Evolutionary conservation across 768 basidiomycete genomes (phyloP).

Genomic region (Russula lepida): DNA sequence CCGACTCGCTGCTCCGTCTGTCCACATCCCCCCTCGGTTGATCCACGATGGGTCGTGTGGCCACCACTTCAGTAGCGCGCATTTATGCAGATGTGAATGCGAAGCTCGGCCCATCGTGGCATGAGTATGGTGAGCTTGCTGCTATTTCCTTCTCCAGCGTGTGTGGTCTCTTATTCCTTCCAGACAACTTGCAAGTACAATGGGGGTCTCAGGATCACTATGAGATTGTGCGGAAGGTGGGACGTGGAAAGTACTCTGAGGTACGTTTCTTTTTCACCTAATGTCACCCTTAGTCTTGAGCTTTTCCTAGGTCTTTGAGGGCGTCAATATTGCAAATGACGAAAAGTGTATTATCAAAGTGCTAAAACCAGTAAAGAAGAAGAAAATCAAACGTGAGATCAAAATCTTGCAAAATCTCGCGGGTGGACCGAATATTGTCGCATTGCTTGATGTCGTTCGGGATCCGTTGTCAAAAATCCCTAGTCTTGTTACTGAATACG

Average conservation of each 20-base stretch:
- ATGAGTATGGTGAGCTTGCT: slow-evolving; percentile 75
- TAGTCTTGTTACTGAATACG: slow-evolving; percentile 93
- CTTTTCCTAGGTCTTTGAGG: slow-evolving; percentile 71
- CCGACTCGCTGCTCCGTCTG: background rate
- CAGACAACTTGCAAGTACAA: slow-evolving; percentile 94
- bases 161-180: slow-evolving; percentile 13
- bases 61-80: slow-evolving; percentile 72
- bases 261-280: slow-evolving; percentile 33
- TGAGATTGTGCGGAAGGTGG: slow-evolving; percentile 95
- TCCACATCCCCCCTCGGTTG: slow-evolving; percentile 6
- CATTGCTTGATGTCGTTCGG: slow-evolving; percentile 89
- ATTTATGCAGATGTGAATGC: slow-evolving; percentile 86
- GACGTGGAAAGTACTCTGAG: slow-evolving; percentile 92
- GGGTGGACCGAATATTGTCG: slow-evolving; percentile 91
- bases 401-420: slow-evolving; percentile 96
- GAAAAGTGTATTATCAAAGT: slow-evolving; percentile 99
- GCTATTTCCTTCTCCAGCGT: background rate
- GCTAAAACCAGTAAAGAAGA: slow-evolving; percentile 98
- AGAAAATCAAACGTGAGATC: slow-evolving; percentile 99
- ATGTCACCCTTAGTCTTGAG: background rate
- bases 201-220: slow-evolving; percentile 98
- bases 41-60: slow-evolving; percentile 54
- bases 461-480: slow-evolving; percentile 96
- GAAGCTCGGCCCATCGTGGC: slow-evolving; percentile 83
- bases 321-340: slow-evolving; percentile 81